These are phyloP conservation scores for Pythium grandisporangium DNA, from an alignment of 352 stramenopile genomes.

Conservation along the genomic window DNA sequence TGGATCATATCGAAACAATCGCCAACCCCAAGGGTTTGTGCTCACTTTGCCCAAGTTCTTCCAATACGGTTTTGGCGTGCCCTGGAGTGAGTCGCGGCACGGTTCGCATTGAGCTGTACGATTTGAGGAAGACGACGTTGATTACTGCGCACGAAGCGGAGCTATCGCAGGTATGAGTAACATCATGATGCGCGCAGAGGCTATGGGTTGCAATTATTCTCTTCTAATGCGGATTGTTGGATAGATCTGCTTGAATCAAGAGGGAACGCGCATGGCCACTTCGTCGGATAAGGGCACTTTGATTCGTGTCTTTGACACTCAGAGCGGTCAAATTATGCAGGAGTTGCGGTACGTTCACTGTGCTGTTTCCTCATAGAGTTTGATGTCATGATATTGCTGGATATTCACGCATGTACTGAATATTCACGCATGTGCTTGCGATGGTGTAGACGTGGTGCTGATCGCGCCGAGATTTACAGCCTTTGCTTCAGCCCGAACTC, in stretches of 20 bases:
- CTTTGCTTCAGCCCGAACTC: conserved; percentile 94
- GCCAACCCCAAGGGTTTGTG: conserved; percentile 95
- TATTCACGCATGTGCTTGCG: conserved; percentile 14
- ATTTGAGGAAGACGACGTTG: conserved; percentile 90
- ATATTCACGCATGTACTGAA: too few species aligned
- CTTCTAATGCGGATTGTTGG: background rate
- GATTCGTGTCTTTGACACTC: conserved; percentile 96
- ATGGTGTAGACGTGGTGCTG: conserved; percentile 84
- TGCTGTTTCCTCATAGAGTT: too few species aligned
- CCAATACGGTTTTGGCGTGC: conserved; percentile 94
- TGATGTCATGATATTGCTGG: too few species aligned
- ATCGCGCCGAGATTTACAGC: conserved; percentile 96
- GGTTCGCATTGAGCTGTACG: conserved; percentile 97
- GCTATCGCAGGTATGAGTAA: conserved; percentile 57
- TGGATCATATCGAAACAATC: conserved; percentile 99
- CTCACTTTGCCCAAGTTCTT: conserved; percentile 88
- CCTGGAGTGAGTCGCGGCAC: conserved; percentile 85
- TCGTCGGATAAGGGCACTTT: conserved; percentile 96
- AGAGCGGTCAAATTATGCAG: conserved; percentile 88
- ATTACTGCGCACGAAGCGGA: conserved; percentile 96
- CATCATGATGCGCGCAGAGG: too few species aligned
- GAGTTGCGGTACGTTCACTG: conserved; percentile 41
- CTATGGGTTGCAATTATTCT: too few species aligned
- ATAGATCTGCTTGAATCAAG: conserved; percentile 88
- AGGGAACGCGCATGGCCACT: conserved; percentile 93